A percentile compares a stretch with the other conserved stretches of the same genome.
Evolutionary conservation across 495 filamentous ascomycete genomes (phyloP).

Genomic region (Penicillium waksmanii): DNA sequence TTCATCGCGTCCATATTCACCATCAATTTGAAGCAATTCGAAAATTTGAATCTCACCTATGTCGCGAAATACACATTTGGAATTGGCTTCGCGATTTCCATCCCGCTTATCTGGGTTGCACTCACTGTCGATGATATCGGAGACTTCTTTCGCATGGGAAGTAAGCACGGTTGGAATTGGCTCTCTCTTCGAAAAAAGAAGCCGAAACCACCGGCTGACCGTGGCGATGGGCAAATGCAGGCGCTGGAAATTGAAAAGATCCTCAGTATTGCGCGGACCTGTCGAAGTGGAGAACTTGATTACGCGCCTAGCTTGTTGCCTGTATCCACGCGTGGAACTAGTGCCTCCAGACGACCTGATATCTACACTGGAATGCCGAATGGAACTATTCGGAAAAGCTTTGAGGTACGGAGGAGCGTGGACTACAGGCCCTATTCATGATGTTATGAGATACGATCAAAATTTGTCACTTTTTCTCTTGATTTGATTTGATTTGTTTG

Average conservation of each 20-base stretch:
- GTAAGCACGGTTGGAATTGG: slow-evolving; percentile 33
- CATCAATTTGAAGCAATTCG: slow-evolving; percentile 63
- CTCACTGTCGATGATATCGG: slow-evolving; percentile 62
- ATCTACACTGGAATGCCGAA: slow-evolving; percentile 17
- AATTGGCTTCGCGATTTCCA: slow-evolving; percentile 66
- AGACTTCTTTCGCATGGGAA: slow-evolving; percentile 36
- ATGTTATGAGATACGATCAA: slow-evolving; percentile 23
- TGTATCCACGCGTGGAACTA: slow-evolving; percentile 37
- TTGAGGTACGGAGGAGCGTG: slow-evolving; percentile 23
- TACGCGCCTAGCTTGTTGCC: slow-evolving; percentile 39
- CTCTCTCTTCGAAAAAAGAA: slow-evolving; percentile 19
- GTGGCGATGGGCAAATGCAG: slow-evolving; percentile 10
- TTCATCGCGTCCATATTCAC: slow-evolving; percentile 72
- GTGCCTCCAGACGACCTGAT: slow-evolving; percentile 11
- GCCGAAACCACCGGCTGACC: neutral
- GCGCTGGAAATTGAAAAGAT: slow-evolving; percentile 39
- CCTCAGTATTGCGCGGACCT: slow-evolving; percentile 31
- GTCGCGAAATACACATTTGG: slow-evolving; percentile 69
- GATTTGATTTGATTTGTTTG: neutral
- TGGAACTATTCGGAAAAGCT: slow-evolving; percentile 21
- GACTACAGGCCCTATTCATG: slow-evolving; percentile 26
- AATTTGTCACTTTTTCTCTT: neutral
- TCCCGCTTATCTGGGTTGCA: slow-evolving; percentile 63
- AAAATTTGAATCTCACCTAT: slow-evolving; percentile 53
- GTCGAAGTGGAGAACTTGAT: slow-evolving; percentile 35